A percentile compares a stretch with the other conserved stretches of the same genome.
phyloP scores from a whole-genome alignment of 176 grass and related monocot species.

The Oryza brachyantha region DNA sequence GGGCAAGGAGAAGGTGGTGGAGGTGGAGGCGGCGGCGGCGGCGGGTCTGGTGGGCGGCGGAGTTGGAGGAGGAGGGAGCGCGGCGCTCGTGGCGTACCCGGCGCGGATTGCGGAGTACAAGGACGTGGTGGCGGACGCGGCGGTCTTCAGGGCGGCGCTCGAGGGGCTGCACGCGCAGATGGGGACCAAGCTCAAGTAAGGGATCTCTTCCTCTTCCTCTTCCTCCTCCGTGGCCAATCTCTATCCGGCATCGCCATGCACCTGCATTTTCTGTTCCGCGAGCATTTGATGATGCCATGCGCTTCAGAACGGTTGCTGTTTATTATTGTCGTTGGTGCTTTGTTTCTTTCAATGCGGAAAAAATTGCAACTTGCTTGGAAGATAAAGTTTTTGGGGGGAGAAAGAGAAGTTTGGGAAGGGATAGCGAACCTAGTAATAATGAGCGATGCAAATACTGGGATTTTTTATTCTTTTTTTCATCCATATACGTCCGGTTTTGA shows the following conservation, averaged over 20 bases:
- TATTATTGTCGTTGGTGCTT: slow-evolving; percentile 13
- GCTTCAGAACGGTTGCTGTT: background rate
- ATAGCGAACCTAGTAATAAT: background rate
- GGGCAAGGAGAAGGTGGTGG: slow-evolving; percentile 28
- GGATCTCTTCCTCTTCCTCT: background rate
- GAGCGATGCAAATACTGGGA: slow-evolving; percentile 28
- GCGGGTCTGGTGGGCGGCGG: no score
- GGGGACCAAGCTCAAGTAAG: slow-evolving; percentile 54
- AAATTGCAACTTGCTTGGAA: background rate
- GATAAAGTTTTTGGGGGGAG: slow-evolving; percentile 33
- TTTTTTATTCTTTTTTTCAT: background rate
- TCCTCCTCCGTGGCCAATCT: background rate
- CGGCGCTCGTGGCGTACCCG: slow-evolving; percentile 40
- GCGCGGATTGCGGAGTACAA: slow-evolving; percentile 30
- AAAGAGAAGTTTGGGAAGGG: slow-evolving; percentile 27
- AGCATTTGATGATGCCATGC: slow-evolving; percentile 16
- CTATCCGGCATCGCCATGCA: background rate
- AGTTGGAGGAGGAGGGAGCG: background rate
- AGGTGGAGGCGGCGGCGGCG: background rate
- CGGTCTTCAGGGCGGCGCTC: slow-evolving; percentile 43
- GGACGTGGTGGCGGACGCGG: slow-evolving; percentile 38
- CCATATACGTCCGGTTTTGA: slow-evolving; percentile 17
- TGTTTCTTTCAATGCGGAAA: slow-evolving; percentile 30
- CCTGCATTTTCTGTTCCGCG: slow-evolving; percentile 16
- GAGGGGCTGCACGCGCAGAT: slow-evolving; percentile 54